A percentile compares a stretch with the other conserved stretches of the same genome.
phyloP scores from a whole-genome alignment of 75 land plant genomes.

The Picea glauca region DNA sequence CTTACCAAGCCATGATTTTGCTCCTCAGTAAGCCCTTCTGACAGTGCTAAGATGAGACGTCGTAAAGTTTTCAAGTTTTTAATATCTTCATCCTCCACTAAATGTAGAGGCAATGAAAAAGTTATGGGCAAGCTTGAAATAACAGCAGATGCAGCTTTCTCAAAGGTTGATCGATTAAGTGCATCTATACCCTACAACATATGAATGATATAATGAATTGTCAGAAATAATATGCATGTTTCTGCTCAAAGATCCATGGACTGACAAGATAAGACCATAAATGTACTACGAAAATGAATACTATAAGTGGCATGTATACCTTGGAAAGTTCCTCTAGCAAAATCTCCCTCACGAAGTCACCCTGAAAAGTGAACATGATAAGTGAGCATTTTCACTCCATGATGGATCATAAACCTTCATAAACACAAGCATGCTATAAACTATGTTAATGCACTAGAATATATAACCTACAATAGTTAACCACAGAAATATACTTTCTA shows the following conservation, averaged over 20 bases:
- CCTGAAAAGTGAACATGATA: constrained; percentile 38
- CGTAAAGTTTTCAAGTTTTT: constrained; percentile 58
- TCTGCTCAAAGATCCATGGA: not conserved
- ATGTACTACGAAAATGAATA: not conserved
- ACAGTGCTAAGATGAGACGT: constrained; percentile 49
- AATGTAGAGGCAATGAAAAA: constrained; percentile 16
- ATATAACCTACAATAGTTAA: not conserved
- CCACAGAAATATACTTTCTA: not conserved
- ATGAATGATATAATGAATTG: not conserved
- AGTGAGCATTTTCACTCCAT: not conserved
- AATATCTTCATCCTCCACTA: constrained; percentile 67
- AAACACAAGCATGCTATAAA: not conserved
- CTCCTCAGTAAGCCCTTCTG: constrained; percentile 21
- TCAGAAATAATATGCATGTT: not conserved
- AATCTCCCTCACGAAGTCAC: constrained; percentile 78
- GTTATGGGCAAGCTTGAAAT: constrained; percentile 40
- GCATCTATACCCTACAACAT: constrained; percentile 86
- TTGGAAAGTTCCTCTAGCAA: constrained; percentile 82
- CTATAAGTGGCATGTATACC: constrained; percentile 32
- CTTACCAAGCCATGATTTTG: constrained; percentile 22
- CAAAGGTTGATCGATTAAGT: constrained; percentile 60
- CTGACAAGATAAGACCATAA: not conserved
- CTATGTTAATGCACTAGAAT: not conserved
- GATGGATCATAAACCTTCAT: not conserved
- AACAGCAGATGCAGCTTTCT: constrained; percentile 29